These are phyloP conservation scores for Oryza nivara DNA, from an alignment of 176 grass and related monocot species.

Conservation along the genomic window DNA sequence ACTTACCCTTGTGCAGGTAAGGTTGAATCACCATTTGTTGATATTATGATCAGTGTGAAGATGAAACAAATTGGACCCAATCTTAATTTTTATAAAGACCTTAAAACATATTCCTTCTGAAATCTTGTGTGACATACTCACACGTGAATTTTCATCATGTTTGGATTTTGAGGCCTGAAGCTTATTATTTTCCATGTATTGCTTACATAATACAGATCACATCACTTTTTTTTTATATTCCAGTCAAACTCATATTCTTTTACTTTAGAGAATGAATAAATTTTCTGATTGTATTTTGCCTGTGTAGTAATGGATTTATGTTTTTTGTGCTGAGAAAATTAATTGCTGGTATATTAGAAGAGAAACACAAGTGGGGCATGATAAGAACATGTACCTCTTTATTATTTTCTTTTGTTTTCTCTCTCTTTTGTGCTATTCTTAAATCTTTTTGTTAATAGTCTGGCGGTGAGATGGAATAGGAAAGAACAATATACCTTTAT, in stretches of 20 bases:
- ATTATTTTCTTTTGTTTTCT: not conserved
- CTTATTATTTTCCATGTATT: not conserved
- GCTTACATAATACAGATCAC: not conserved
- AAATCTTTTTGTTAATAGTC: not conserved
- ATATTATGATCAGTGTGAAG: conserved; percentile 1
- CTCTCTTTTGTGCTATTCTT: not conserved
- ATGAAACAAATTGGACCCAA: not conserved
- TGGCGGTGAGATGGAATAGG: conserved; percentile 7
- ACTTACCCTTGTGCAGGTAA: conserved; percentile 71
- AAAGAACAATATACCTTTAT: not conserved
- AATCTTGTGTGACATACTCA: not conserved
- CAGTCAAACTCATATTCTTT: not conserved
- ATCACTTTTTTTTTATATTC: not conserved
- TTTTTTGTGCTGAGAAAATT: not conserved
- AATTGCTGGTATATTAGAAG: conserved; percentile 10
- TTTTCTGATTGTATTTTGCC: conserved; percentile 18
- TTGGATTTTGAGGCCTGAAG: not conserved
- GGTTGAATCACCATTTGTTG: conserved; percentile 1
- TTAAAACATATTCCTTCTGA: not conserved
- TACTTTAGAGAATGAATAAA: not conserved
- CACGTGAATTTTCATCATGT: not conserved
- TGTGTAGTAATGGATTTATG: conserved; percentile 3
- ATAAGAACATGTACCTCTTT: too few species aligned
- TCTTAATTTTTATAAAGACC: not conserved
- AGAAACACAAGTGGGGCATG: not conserved